Percentiles rank a stretch among this genome's conserved stretches.
These are phyloP conservation scores for Phialemoniopsis sp. DNA, from an alignment of 2,329 filamentous ascomycete species.

Conservation along the genomic window DNA sequence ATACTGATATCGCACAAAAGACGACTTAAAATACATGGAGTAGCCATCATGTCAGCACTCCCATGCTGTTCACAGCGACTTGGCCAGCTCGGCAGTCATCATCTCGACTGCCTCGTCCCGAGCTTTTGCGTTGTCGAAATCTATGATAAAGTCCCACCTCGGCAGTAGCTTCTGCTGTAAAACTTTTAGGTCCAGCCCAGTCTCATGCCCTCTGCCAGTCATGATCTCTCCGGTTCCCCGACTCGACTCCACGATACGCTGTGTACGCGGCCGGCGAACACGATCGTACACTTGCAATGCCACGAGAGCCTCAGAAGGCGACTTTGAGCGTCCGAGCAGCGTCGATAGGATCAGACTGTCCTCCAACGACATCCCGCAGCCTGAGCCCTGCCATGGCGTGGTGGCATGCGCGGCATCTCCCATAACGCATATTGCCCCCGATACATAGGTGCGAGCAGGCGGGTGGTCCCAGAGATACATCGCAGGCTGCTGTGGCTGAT, in stretches of 20 bases:
- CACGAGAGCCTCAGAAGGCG: not conserved
- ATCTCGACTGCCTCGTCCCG: constrained; percentile 1
- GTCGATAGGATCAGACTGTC: constrained; percentile 2
- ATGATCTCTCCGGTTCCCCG: constrained; percentile 2
- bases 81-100: not conserved
- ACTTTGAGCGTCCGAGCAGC: not conserved
- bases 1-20: no score
- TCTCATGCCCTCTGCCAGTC: not conserved
- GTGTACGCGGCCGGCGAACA: constrained; percentile 3
- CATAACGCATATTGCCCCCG: constrained; percentile 11
- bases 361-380: constrained; percentile 3
- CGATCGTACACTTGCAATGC: constrained; percentile 1
- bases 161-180: constrained; percentile 1
- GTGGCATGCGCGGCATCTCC: no score
- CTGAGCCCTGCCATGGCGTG: constrained; percentile 7
- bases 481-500: constrained; percentile 10
- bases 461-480: constrained; percentile 19
- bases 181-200: not conserved
- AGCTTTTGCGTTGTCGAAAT: not conserved
- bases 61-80: no score
- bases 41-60: no score
- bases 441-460: constrained; percentile 10
- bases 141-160: constrained; percentile 4
- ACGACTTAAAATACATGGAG: no score
- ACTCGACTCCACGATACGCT: constrained; percentile 4